These are phyloP conservation scores for Rhodotorula sp. DNA, from an alignment of 1,284 basidiomycete genomes.

Conservation along the genomic window DNA sequence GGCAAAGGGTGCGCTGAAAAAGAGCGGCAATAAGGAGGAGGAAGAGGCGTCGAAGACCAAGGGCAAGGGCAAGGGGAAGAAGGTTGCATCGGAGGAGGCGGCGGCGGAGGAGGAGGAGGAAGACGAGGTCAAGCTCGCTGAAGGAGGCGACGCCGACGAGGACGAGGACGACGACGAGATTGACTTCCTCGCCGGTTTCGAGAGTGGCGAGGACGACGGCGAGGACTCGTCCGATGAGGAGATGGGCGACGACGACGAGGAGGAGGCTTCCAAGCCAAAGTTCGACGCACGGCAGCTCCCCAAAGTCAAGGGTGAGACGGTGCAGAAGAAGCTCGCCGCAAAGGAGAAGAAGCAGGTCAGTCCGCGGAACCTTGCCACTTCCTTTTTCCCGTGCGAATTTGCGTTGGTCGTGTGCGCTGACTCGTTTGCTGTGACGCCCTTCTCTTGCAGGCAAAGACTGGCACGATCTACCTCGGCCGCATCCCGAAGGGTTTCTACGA, in stretches of 20 bases:
- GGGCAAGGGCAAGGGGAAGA: conserved; percentile 76
- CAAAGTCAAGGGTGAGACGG: conserved; percentile 59
- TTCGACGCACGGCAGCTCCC: conserved; percentile 72
- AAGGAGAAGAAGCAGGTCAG: conserved; percentile 74
- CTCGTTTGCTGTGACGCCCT: not conserved
- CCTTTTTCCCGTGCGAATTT: conserved; percentile 17
- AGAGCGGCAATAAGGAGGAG: conserved; percentile 57
- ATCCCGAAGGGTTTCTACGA: conserved; percentile 98
- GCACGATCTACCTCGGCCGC: conserved; percentile 86
- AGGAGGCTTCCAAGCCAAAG: conserved; percentile 40
- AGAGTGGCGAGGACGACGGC: conserved; percentile 54
- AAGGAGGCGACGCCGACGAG: conserved; percentile 49
- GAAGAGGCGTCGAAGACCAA: conserved; percentile 60
- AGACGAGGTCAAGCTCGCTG: conserved; percentile 56
- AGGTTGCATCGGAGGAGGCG: conserved; percentile 52
- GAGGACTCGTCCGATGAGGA: conserved; percentile 82
- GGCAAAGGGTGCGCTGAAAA: conserved; percentile 75
- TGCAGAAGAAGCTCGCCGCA: conserved; percentile 70
- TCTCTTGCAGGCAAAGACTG: conserved; percentile 56
- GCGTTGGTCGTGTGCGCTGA: too few species aligned
- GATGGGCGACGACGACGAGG: conserved; percentile 59
- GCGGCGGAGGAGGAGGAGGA: conserved; percentile 25
- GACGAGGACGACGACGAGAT: conserved; percentile 45
- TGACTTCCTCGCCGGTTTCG: conserved; percentile 46
- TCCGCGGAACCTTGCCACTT: not conserved